Conservation (phyloP, 371 early-diverging fungal genomes). For the Haplosporangium sp. region DNA sequence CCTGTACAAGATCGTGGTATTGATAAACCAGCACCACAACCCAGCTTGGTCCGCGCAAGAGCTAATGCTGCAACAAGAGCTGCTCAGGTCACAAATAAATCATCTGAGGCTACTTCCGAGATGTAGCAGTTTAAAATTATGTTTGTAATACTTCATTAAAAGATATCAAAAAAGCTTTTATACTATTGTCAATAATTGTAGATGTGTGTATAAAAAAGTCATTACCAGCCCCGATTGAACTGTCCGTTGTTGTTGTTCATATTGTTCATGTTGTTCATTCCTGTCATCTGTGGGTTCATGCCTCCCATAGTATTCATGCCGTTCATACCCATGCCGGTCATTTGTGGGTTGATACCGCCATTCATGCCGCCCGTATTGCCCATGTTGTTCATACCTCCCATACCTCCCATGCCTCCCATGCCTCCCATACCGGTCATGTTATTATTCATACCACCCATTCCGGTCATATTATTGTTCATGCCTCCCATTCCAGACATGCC, state of each 20-base stretch:
- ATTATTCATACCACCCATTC: slow-evolving; percentile 20
- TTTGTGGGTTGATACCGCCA: slow-evolving; percentile 3
- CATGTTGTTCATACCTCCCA: slow-evolving; percentile 18
- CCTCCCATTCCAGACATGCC: slow-evolving; percentile 20
- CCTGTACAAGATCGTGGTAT: slow-evolving; percentile 8
- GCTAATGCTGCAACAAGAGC: slow-evolving; percentile 13
- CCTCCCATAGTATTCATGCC: slow-evolving; percentile 25
- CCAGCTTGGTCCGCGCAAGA: slow-evolving; percentile 15
- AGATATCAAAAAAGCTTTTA: not conserved
- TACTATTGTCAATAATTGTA: not conserved
- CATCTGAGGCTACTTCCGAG: not conserved
- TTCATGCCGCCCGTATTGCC: slow-evolving; percentile 14
- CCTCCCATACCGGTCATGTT: slow-evolving; percentile 19
- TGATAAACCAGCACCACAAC: slow-evolving; percentile 13
- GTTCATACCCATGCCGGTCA: slow-evolving; percentile 37
- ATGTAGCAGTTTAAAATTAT: too few relatives aligned
- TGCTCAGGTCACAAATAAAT: not conserved
- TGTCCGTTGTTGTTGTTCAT: slow-evolving; percentile 49
- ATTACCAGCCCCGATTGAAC: slow-evolving; percentile 44
- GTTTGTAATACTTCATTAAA: too few relatives aligned
- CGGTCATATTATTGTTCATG: slow-evolving; percentile 17
- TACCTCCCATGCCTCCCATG: slow-evolving; percentile 24
- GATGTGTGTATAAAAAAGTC: not conserved
- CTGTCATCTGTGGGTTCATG: slow-evolving; percentile 7
- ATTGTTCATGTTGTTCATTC: slow-evolving; percentile 5